phyloP scores from a whole-genome alignment of 345 rosid genomes.

The Citropsis articulata region DNA sequence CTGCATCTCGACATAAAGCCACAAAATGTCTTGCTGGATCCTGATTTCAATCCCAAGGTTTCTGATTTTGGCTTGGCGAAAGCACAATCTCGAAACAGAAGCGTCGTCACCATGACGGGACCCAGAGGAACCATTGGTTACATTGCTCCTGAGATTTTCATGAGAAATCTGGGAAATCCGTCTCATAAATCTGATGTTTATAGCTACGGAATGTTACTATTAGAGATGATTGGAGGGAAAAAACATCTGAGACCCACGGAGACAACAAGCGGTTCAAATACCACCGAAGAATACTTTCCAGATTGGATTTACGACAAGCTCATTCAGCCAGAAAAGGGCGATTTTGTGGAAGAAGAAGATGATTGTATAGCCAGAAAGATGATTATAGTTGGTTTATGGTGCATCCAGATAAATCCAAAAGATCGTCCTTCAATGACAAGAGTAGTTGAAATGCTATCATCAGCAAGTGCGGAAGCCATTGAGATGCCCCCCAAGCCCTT shows the following conservation, averaged over 20 bases:
- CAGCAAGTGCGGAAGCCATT: slow-evolving; percentile 16
- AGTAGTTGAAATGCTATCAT: slow-evolving; percentile 32
- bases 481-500: slow-evolving; percentile 35
- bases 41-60: slow-evolving; percentile 29
- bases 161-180: slow-evolving; percentile 36
- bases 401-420: slow-evolving; percentile 37
- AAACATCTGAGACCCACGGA: not conserved
- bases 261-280: not conserved
- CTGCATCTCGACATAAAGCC: slow-evolving; percentile 41
- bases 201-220: slow-evolving; percentile 37
- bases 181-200: slow-evolving; percentile 32
- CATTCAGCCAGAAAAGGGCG: not conserved
- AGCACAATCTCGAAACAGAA: slow-evolving; percentile 19
- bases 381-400: slow-evolving; percentile 32
- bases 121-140: slow-evolving; percentile 33
- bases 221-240: slow-evolving; percentile 28
- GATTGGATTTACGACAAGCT: slow-evolving; percentile 27
- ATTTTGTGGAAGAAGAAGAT: slow-evolving; percentile 11
- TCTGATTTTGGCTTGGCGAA: slow-evolving; percentile 41
- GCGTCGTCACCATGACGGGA: slow-evolving; percentile 23
- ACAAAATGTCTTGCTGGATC: slow-evolving; percentile 30
- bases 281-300: slow-evolving; percentile 22
- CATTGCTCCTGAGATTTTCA: slow-evolving; percentile 36
- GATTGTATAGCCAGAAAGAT: slow-evolving; percentile 17
- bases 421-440: slow-evolving; percentile 32